A percentile compares a stretch with the other conserved stretches of the same genome.
Conservation (phyloP, 441 rosid genomes). For the Croton setiger region DNA sequence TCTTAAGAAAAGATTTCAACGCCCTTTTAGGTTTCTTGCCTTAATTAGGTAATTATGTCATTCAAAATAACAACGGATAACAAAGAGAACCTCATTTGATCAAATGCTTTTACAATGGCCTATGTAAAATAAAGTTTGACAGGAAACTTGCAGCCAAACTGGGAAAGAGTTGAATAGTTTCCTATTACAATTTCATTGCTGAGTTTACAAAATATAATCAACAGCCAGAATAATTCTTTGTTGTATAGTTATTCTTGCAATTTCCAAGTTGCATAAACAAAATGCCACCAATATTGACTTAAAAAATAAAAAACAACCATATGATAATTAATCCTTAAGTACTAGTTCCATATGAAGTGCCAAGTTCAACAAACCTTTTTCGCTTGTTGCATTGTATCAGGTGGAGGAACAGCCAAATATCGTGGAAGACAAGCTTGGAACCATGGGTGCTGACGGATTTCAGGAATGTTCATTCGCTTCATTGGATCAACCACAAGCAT, state of each 20-base stretch:
- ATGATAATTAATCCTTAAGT: not conserved
- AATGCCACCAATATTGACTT: not conserved
- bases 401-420: conserved; percentile 94
- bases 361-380: conserved; percentile 59
- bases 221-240: too few species aligned
- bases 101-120: not conserved
- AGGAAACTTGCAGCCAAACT: not conserved
- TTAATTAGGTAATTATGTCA: not conserved
- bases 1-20: not conserved
- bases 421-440: conserved; percentile 94
- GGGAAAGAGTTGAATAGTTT: not conserved
- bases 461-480: conserved; percentile 91
- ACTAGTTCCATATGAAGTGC: not conserved
- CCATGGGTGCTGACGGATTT: conserved; percentile 96
- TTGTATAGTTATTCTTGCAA: too few species aligned
- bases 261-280: not conserved
- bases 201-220: not conserved
- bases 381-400: conserved; percentile 93
- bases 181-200: not conserved
- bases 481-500: conserved; percentile 97
- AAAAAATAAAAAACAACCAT: not conserved
- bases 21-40: not conserved
- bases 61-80: not conserved
- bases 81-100: not conserved
- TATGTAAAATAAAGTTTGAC: not conserved